Percentiles rank a stretch among this genome's conserved stretches.
phyloP scores from a whole-genome alignment of 225 moss, liverwort and hornwort species.

The Pseudisothecium myosuroides region DNA sequence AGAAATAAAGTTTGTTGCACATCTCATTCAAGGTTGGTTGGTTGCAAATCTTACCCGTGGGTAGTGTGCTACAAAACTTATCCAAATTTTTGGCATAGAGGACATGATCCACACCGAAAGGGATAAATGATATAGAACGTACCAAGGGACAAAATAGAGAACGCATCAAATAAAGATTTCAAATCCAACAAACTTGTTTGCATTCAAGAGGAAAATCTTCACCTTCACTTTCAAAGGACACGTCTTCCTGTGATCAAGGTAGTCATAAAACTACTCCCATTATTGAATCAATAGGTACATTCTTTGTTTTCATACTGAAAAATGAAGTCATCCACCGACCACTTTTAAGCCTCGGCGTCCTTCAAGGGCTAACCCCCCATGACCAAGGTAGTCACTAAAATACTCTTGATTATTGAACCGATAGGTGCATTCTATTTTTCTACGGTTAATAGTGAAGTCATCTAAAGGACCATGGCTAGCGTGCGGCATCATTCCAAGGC shows the following conservation, averaged over 20 bases:
- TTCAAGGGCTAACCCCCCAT: not conserved
- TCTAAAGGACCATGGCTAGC: fast-evolving
- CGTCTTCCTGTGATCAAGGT: no score
- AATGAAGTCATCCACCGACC: not conserved
- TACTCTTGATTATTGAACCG: not conserved
- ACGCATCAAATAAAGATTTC: fast-evolving
- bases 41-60: no score
- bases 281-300: not conserved
- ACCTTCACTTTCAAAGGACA: no score
- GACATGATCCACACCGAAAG: fast-evolving
- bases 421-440: not conserved
- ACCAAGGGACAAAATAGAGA: not conserved
- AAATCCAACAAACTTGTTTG: not conserved
- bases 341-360: fast-evolving
- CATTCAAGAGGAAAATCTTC: not conserved
- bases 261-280: fast-evolving
- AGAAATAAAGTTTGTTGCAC: not conserved
- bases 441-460: fast-evolving
- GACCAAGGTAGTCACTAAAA: not conserved
- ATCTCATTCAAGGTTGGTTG: no score
- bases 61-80: not conserved
- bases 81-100: no score
- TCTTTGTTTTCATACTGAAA: not conserved
- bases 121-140: not conserved
- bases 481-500: fast-evolving